Evolutionary conservation across 352 stramenopile species (phyloP).

Genomic region (Globisporangium alternatum): DNA sequence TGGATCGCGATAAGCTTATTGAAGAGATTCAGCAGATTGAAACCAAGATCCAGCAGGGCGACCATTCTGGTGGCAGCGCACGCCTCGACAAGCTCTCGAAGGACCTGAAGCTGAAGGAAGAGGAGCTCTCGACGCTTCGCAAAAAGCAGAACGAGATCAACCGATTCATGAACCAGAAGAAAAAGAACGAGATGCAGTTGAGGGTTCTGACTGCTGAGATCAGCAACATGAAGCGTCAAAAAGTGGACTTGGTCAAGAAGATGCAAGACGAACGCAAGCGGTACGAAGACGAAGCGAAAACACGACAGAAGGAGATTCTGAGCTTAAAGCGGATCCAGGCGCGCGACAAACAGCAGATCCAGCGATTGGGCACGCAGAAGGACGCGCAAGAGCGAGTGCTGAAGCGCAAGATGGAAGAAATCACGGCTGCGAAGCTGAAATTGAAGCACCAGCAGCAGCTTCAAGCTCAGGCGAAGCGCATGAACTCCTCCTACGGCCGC

Average conservation of each 20-base stretch:
- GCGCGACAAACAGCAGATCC: slow-evolving; percentile 82
- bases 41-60: slow-evolving; percentile 58
- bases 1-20: slow-evolving; percentile 68
- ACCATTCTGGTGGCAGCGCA: slow-evolving; percentile 44
- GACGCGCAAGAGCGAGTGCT: slow-evolving; percentile 83
- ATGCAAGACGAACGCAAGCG: slow-evolving; percentile 85
- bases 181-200: slow-evolving; percentile 86
- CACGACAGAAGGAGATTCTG: slow-evolving; percentile 74
- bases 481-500: slow-evolving; percentile 50
- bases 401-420: slow-evolving; percentile 87
- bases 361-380: slow-evolving; percentile 76
- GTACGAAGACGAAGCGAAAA: slow-evolving; percentile 80
- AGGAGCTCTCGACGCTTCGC: slow-evolving; percentile 59
- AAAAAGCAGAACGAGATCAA: slow-evolving; percentile 86
- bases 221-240: slow-evolving; percentile 85
- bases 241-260: slow-evolving; percentile 86
- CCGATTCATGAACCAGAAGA: slow-evolving; percentile 77
- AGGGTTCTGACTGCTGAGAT: slow-evolving; percentile 80
- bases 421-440: slow-evolving; percentile 67
- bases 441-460: slow-evolving; percentile 85
- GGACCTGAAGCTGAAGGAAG: slow-evolving; percentile 80
- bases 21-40: slow-evolving; percentile 77
- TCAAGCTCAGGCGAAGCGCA: slow-evolving; percentile 65
- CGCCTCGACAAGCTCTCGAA: slow-evolving; percentile 62
- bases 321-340: slow-evolving; percentile 79